These are phyloP conservation scores for Acer saccharum DNA, from an alignment of 345 rosid genomes.

Conservation along the genomic window DNA sequence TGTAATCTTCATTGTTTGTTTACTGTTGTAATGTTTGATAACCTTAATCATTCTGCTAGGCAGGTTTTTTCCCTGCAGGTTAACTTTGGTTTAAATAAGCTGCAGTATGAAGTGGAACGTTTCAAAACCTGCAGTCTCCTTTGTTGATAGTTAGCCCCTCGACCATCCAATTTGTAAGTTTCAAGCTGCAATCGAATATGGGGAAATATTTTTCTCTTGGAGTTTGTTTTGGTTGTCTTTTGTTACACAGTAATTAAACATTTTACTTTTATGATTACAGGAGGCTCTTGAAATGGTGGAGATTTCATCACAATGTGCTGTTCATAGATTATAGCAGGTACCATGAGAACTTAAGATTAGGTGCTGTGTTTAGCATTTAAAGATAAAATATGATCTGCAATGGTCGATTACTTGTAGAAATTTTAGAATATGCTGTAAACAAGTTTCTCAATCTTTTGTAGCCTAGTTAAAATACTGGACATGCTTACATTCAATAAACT, in stretches of 20 bases:
- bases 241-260: not conserved
- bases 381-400: constrained; percentile 6
- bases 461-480: not conserved
- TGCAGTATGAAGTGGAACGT: constrained; percentile 1
- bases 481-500: not conserved
- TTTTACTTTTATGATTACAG: constrained; percentile 7
- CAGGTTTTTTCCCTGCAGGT: constrained; percentile 1
- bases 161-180: constrained; percentile 1
- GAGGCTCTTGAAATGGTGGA: constrained; percentile 9
- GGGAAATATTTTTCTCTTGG: not conserved
- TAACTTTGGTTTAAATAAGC: not conserved
- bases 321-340: constrained; percentile 14
- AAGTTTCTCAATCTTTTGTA: constrained; percentile 8
- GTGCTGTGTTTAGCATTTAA: not conserved
- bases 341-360: constrained; percentile 6
- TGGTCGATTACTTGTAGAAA: not conserved
- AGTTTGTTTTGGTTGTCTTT: not conserved
- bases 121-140: not conserved
- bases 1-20: not conserved
- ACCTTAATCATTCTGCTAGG: constrained; percentile 10
- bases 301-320: not conserved
- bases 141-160: not conserved
- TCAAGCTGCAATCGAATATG: not conserved
- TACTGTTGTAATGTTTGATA: not conserved
- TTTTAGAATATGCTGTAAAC: not conserved